A percentile compares a stretch with the other conserved stretches of the same genome.
phyloP scores from a whole-genome alignment of 139 green algal species.

The Micractinium conductrix region DNA sequence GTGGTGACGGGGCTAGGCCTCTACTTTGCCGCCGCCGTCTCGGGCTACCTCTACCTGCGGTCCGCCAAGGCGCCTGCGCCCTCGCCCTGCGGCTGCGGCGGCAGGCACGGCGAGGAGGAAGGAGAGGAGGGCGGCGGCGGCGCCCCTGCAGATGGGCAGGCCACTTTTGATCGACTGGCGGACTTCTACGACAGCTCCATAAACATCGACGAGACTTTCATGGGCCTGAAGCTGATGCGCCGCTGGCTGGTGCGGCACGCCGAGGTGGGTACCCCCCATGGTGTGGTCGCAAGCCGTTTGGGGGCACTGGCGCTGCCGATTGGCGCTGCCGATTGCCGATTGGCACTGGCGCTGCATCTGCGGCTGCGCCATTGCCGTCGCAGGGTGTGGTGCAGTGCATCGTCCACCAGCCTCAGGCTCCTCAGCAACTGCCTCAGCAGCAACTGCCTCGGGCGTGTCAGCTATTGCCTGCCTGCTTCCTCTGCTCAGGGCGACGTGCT shows the following conservation, averaged over 20 bases:
- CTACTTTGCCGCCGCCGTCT: constrained; percentile 21
- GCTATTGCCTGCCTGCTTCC: too few species aligned
- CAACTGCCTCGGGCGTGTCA: too few species aligned
- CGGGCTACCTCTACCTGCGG: constrained; percentile 29
- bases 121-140: neutral
- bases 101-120: neutral
- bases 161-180: constrained; percentile 58
- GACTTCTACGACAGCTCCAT: constrained; percentile 61
- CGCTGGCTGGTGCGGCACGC: constrained; percentile 55
- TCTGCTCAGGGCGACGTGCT: constrained; percentile 70
- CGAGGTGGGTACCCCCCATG: constrained; percentile 57
- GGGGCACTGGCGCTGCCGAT: too few species aligned
- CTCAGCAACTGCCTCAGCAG: too few species aligned
- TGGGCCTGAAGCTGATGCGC: constrained; percentile 66
- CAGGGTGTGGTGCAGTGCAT: too few species aligned
- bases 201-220: constrained; percentile 62
- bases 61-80: constrained; percentile 17
- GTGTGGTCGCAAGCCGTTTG: too few species aligned
- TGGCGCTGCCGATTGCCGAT: too few species aligned
- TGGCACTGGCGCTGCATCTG: too few species aligned
- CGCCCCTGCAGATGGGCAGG: neutral
- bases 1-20: constrained; percentile 7
- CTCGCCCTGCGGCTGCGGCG: constrained; percentile 19
- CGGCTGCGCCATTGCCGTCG: too few species aligned
- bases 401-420: too few species aligned